A percentile compares a stretch with the other conserved stretches of the same genome.
These are phyloP conservation scores for Solioccasus polychromus DNA, from an alignment of 768 basidiomycete species.

Conservation along the genomic window DNA sequence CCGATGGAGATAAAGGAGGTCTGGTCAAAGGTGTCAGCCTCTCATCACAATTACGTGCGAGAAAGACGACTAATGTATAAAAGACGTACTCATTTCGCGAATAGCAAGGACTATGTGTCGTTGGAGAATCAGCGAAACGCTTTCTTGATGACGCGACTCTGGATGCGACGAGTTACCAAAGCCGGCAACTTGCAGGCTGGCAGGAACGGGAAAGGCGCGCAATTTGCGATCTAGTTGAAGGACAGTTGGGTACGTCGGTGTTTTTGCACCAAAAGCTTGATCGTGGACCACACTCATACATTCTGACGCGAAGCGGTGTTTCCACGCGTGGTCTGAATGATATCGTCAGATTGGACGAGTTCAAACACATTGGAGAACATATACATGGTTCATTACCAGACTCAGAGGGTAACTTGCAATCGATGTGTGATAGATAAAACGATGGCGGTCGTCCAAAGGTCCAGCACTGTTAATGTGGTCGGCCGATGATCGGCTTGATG, in stretches of 20 bases:
- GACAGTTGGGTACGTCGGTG: conserved; percentile 63
- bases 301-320: conserved; percentile 64
- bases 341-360: conserved; percentile 2
- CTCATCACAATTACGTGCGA: neutral
- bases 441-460: conserved; percentile 71
- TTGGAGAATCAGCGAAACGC: conserved; percentile 49
- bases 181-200: conserved; percentile 63
- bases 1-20: conserved; percentile 67
- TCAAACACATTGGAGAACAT: conserved; percentile 21
- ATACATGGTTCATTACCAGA: conserved; percentile 56
- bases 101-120: conserved; percentile 67
- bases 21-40: conserved; percentile 34
- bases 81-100: conserved; percentile 61
- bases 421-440: conserved; percentile 63
- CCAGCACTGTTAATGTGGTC: conserved; percentile 48
- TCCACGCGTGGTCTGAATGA: conserved; percentile 60
- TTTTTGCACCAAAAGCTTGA: conserved; percentile 69
- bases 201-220: conserved; percentile 64
- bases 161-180: conserved; percentile 53
- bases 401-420: conserved; percentile 60
- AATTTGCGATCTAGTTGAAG: conserved; percentile 67
- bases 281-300: conserved; percentile 70
- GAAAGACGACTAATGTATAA: neutral
- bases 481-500: conserved; percentile 26
- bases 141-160: conserved; percentile 38